Evolutionary conservation across 1,284 basidiomycete species (phyloP), one percentile per base, ranked within the genome.

Genomic region (Pyrrhoderma lamaoense): DNA sequence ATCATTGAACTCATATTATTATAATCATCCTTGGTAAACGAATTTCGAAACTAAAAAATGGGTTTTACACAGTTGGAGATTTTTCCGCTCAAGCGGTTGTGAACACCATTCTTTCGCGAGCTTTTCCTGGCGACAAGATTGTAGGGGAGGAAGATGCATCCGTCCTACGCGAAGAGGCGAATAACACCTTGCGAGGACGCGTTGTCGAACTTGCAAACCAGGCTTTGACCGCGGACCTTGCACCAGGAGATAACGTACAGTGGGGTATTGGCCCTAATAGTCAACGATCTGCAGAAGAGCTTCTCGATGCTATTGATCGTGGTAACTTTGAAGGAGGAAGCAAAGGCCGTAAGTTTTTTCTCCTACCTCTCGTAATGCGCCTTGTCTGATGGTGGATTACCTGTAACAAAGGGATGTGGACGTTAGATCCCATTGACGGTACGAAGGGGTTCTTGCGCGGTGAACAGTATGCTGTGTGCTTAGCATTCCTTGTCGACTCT

Each of bases 391-490:
- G n/a, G 14, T 18, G n/a, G n/a, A 7, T 5, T 40, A 14, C 50
- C 8, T 22, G 38, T 7, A 18, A 40, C 8, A 8, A 7, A 88
- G 84, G 89, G 13, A 85, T 89, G 75, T 90, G 92, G 92, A 89
- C 89, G 0, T 80, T 94, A 43, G 92, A 95, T 65, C 91, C 91
- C 22, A 93, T 94, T 59, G 91, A 94, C 62, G 91, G 92, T 8
- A 93, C 90, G 18, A 94, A 94, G 65, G 93, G 95, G 2, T 99
- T 99, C 74, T 76, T 99, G 40, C 83, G 95, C 19, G 93, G 93
- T 9, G 94, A 91, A 51, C 96, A 99, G 67, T 99, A 95, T 63
- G 95, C 95, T 3, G 92, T 99, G 23, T 99, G 95, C 68, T 75
- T 99, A 25, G 89, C 93, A 0, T 76, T 99, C 54, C 81, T 99